Evolutionary conservation across 495 filamentous ascomycete species (phyloP), one percentile per base, ranked within the genome.

Genomic region (Oidiodendron maius): DNA sequence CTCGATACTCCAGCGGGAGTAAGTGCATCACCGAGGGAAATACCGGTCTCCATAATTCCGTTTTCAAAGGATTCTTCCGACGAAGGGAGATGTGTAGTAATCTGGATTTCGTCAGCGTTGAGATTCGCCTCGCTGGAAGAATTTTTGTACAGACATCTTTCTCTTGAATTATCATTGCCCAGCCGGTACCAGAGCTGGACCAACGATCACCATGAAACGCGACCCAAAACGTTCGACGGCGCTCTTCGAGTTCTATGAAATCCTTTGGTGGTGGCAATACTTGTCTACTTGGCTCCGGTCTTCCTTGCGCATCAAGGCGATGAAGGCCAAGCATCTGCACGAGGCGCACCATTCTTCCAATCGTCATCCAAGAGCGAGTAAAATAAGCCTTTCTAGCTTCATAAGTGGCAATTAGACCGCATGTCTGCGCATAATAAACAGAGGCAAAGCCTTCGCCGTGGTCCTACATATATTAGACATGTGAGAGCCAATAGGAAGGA

Each of bases 361-460:
- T 79, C 45, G 86, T 95, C 66, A 96, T 75, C 93, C 93, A 98
- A 5, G 94, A 89, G 25, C 94, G 74, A 3, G 93, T 93, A 58
- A 98, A 98, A 62, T 86, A 91, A 81, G 97, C 96, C 74, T 86
- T 84, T 64, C 87, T 91, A 60, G 96, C 96, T 63, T 98, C 93
- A 58, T 95, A 96, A 0, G 72, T 76, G 3, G 78, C 75, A 44
- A 94, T 78, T 3, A 98, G 67, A 4, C 81, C 67, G 78, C 93
- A 93, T 2, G 86, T 76, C 64, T 97, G 94, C 28, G 80, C 81
- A 54, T 91, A 81, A 24, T 81, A 82, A 11, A 96, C 65, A 15
- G 81, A 84, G 48, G 96, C 82, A 51, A 89, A 83, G 30, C 76
- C 71, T 64, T 97, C 93, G 35, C 93, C 93, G 56, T 88, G 84